Evolutionary conservation across 495 filamentous ascomycete genomes (phyloP).

Genomic region (Penicillium verhagenii): DNA sequence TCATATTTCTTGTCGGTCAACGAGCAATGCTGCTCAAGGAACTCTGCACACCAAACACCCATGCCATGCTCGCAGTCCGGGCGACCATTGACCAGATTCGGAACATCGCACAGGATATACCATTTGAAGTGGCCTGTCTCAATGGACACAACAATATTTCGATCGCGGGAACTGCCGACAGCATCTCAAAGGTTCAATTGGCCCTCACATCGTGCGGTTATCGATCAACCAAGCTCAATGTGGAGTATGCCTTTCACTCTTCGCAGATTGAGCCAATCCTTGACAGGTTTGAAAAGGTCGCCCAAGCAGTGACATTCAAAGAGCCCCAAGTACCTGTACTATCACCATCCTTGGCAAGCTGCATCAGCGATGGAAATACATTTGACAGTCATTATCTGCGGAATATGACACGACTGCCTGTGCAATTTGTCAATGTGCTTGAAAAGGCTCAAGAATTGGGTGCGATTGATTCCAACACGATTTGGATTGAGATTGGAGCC

Average conservation of each 20-base stretch:
- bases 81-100: conserved; percentile 23
- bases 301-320: not conserved
- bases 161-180: conserved; percentile 16
- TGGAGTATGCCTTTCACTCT: conserved; percentile 78
- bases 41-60: conserved; percentile 69
- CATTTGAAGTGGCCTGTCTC: conserved; percentile 44
- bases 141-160: conserved; percentile 24
- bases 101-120: conserved; percentile 21
- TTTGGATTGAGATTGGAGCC: conserved; percentile 45
- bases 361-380: not conserved
- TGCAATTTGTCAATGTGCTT: not conserved
- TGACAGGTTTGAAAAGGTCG: conserved; percentile 9
- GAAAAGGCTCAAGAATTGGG: not conserved
- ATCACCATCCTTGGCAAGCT: not conserved
- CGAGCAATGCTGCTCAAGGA: conserved; percentile 70
- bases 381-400: not conserved
- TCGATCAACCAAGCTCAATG: conserved; percentile 64
- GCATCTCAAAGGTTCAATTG: conserved; percentile 42
- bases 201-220: conserved; percentile 50
- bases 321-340: not conserved
- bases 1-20: conserved; percentile 69
- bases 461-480: not conserved
- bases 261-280: conserved; percentile 71
- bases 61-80: conserved; percentile 55
- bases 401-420: not conserved